Base-by-base conservation (phyloP, 75 land plant species). In the Gnetum montanum region DNA sequence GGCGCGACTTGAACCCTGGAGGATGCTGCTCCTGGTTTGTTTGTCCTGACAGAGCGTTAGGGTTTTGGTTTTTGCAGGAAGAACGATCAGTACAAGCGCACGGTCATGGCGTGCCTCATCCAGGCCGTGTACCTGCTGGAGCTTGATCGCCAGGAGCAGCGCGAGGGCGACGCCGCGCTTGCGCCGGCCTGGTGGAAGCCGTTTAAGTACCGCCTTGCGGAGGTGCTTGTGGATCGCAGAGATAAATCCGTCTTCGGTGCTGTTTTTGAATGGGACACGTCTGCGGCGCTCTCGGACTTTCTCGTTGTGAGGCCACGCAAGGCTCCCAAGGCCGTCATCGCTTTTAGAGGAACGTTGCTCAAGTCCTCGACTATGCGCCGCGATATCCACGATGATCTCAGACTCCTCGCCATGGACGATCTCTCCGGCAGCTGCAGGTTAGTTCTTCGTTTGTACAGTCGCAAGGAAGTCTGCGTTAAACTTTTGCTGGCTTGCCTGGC, bases 141-240 rank as follows among this genome's bases (percentile, higher is more conserved):
- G 58, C 61, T 85, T 0, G 89, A 85, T 43, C 68, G 82, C 30
- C 89, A 85, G 55, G 81, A 85, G 43, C 74, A 81, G n/a, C 48
- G 67, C 43, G 61, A 43, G 7, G 75, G 59, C 24, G 71, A 68
- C 41, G 57, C 59, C n/a, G 81, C 78, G 4, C 78, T 85, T 12
- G 84, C 89, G 40, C 81, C 89, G 2, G 81, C 77, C 31, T 81
- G 89, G 89, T 85, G 84, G 84, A 58, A 58, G 25, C 76, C 78
- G 12, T 78, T 81, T 53, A 81, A 77, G 47, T 81, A 81, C 84
- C 77, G 75, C 57, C 57, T 77, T 3, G 31, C 52, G 1, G 60
- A 80, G 46, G 67, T 65, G 1, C 47, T 84, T 30, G 52, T 75
- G 11, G 87, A 84, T 36, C 56, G 76, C 41, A 75, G 87, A 55